A percentile compares a stretch with the other conserved stretches of the same genome.
Conservation (phyloP, 805 yeast species). For the Barnettozyma pratensis region DNA sequence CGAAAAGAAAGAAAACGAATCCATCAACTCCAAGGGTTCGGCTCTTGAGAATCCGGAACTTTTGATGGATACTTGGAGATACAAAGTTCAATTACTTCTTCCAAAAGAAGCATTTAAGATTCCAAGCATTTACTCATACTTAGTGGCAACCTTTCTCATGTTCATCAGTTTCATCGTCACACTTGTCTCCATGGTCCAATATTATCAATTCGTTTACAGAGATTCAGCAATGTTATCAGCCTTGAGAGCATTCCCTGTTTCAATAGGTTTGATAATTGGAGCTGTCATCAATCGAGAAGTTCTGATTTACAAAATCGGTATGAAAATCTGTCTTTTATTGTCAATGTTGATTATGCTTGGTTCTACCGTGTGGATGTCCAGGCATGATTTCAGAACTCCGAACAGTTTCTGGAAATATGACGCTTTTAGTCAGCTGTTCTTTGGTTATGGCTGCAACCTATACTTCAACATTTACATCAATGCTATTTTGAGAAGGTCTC, state of each 20-base stretch:
- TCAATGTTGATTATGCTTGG: slow-evolving; percentile 14
- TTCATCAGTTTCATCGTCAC: slow-evolving; percentile 20
- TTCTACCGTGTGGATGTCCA: slow-evolving; percentile 24
- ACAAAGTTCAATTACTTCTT: slow-evolving; percentile 21
- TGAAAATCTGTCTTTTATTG: slow-evolving; percentile 14
- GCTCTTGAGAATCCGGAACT: too few relatives aligned
- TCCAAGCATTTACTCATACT: slow-evolving; percentile 22
- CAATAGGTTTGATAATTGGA: slow-evolving; percentile 28
- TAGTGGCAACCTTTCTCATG: slow-evolving; percentile 17
- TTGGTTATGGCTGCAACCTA: slow-evolving; percentile 26
- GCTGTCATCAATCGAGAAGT: slow-evolving; percentile 23
- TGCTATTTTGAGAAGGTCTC: slow-evolving; percentile 29
- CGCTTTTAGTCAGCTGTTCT: slow-evolving; percentile 22
- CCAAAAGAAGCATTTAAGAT: slow-evolving; percentile 26
- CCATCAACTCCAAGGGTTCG: background rate
- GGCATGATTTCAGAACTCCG: slow-evolving; percentile 10
- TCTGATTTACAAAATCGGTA: slow-evolving; percentile 20
- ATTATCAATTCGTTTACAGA: slow-evolving; percentile 23
- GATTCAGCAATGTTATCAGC: slow-evolving; percentile 32
- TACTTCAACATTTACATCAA: slow-evolving; percentile 32
- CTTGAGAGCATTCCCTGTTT: slow-evolving; percentile 31
- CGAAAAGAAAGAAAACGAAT: background rate
- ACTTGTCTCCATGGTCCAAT: slow-evolving; percentile 23
- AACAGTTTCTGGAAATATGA: slow-evolving; percentile 28
- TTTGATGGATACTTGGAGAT: slow-evolving; percentile 11